phyloP scores from a whole-genome alignment of 306 rosid genomes.

The Vigna reflexopilosa region DNA sequence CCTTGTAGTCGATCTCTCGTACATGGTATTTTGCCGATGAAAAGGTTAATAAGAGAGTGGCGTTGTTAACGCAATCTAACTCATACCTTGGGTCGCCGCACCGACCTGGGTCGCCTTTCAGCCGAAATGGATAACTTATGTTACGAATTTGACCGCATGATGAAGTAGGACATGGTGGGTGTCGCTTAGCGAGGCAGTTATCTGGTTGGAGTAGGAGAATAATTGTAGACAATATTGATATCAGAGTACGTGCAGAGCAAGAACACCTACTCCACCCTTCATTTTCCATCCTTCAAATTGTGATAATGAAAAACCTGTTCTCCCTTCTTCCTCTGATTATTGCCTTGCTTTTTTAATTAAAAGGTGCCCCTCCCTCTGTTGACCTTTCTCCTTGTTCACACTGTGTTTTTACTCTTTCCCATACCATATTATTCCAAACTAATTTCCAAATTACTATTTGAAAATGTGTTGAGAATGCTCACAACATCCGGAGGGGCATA shows the following conservation, averaged over 20 bases:
- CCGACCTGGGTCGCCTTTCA: neutral
- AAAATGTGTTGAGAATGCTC: no score
- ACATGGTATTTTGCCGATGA: conserved; percentile 2
- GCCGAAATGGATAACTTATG: neutral
- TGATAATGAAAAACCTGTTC: no score
- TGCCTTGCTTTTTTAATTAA: neutral
- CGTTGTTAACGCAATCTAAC: conserved; percentile 41
- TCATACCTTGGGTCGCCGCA: neutral
- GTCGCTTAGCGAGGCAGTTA: neutral
- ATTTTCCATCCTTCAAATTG: neutral
- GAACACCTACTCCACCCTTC: neutral
- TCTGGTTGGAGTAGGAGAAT: neutral
- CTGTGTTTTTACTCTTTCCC: neutral
- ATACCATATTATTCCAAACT: neutral
- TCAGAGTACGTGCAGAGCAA: neutral
- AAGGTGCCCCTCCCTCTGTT: neutral
- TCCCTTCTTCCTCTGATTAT: neutral
- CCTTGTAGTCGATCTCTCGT: neutral
- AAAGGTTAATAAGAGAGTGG: neutral
- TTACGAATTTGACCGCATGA: neutral
- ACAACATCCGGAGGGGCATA: no score
- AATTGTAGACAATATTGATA: neutral
- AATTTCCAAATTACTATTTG: no score
- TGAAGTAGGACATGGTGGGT: neutral
- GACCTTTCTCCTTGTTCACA: no score